Base-by-base conservation (phyloP, 176 grass and related monocot species). In the Raddia distichophylla region DNA sequence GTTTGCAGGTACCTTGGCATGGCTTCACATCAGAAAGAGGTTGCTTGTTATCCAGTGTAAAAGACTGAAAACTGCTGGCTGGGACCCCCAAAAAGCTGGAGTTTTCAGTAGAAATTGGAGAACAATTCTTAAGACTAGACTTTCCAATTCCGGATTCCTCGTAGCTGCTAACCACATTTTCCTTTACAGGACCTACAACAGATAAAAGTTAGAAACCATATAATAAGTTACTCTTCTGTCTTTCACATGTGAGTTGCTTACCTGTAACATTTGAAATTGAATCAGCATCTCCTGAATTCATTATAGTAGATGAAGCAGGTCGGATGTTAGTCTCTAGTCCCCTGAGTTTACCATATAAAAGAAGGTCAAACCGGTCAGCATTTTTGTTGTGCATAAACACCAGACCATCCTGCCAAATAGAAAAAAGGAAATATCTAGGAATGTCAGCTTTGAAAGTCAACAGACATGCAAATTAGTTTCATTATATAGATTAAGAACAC, bases 1-100 rank as follows among this genome's bases (percentile, higher is more conserved):
- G 94, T 67, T 97, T 97, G 80, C 84, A 83, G 67, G 72, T 76
- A 77, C 74, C 60, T 71, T 90, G 86, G 61, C 70, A 89, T 83
- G 85, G 61, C 17, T 84, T 90, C 78, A 75, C 75, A 86, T 94
- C 80, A 82, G 79, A 71, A 83, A 75, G n/a, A 65, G 79, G 40
- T 49, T 89, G 82, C 77, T 97, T 97, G 62, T 80, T 70, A 76
- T 84, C 89, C 64, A 20, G 54, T n/a, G 54, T 63, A 2, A 46
- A 50, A 33, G 57, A 43, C 67, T 72, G 81, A 87, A 59, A 82
- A 40, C 40, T 69, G 17, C 64, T 65, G 13, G 52, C 55, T 49
- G 62, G 34, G 5, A 79, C 62, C 51, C 42, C 75, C 69, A 77
- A 78, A 58, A 71, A 64, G 57, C 73, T 82, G 55, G 55, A 69